Base-by-base conservation (phyloP, 2,329 filamentous ascomycete genomes). In the Aspergillus eucalypticola region DNA sequence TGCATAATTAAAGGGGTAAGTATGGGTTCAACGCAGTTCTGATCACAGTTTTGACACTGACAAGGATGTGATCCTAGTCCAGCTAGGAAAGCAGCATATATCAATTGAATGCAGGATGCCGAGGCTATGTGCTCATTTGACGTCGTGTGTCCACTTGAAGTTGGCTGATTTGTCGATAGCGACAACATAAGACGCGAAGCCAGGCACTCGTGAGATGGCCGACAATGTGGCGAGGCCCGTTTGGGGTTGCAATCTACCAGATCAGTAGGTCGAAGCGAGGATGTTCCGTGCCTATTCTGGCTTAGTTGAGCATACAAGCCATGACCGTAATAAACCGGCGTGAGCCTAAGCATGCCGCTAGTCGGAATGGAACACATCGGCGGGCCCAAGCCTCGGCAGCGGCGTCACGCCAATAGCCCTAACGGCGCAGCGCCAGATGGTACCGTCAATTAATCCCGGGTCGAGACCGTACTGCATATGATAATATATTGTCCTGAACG, bases 221-320 rank as follows among this genome's bases (percentile, higher is more conserved):
- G n/a, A 29, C n/a, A 8, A 15, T 17, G 10, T 17, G 35, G 19
- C 35, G 25, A 25, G 15, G 13, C 11, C 32, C 11, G 8, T 19
- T 42, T 17, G 27, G 41, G 41, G 8, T 57, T 5, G 10, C 55
- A 42, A 32, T 5, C 27, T 19, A 56, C 46, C 23, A 48, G 19
- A 38, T 21, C 17, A 46, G 51, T 49, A 59, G 57, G 57, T 59
- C 50, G 57, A 59, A 59, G 51, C 57, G 57, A 59, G 57, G 50
- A n/a, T 19, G 13, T 3, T 6, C 15, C 38, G 8, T 4, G 8
- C 57, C 29, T n/a, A n/a, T 41, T 50, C 23, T 13, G 50, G 57
- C 6, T 29, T 59, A 59, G 57, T 8, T 8, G 35, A 19, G 42
- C 19, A 19, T 54, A 32, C 38, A 23, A 41, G 27, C 11, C n/a